Evolutionary conservation across 2,329 filamentous ascomycete species (phyloP), one percentile per base, ranked within the genome.

Genomic region (Karstenula rhodostoma): DNA sequence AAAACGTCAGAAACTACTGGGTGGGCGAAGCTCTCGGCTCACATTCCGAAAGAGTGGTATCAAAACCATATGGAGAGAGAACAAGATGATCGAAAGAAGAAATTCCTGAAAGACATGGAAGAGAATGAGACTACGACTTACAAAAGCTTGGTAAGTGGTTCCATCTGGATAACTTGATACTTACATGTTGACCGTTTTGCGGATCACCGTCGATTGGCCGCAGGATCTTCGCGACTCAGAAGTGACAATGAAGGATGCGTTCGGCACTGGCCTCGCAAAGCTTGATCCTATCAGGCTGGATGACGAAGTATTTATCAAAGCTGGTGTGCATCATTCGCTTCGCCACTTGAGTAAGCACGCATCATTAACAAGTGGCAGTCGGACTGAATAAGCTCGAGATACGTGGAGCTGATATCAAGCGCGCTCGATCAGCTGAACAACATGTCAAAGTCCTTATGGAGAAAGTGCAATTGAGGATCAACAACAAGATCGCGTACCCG

Each of bases 1-100:
- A 75, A 70, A 54, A 68, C 66, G 15, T 50, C 56, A 54, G 62
- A 63, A 1, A 67, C 74, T 1, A 56, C 69, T 27, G 63, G 64
- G 5, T 77, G 75, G 75, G 67, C 70, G 0, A 76, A 72, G 59
- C 63, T 53, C 22, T 55, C 60, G 8, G 72, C 73, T 0, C 75
- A 68, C 56, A 59, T 71, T 25, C 9, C 44, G 0, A 56, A 67
- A 23, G 57, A 68, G 5, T 76, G 74, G 74, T 68, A 65, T 32
- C 64, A 71, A 17, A 53, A 69, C 0, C 9, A 67, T 12, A 19
- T 73, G 2, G 60, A 68, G 37, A 59, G 53, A 3, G 32, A 63
- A 35, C 66, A 72, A 37, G 40, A 55, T 0, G 57, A 65, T n/a
- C 61, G 61, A 12, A 73, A 68, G 43, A 51, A 69, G 13, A 32